Percentiles rank a stretch among this genome's conserved stretches.
These are phyloP conservation scores for Boletus subparvulus DNA, from an alignment of 768 basidiomycete genomes.

Conservation along the genomic window DNA sequence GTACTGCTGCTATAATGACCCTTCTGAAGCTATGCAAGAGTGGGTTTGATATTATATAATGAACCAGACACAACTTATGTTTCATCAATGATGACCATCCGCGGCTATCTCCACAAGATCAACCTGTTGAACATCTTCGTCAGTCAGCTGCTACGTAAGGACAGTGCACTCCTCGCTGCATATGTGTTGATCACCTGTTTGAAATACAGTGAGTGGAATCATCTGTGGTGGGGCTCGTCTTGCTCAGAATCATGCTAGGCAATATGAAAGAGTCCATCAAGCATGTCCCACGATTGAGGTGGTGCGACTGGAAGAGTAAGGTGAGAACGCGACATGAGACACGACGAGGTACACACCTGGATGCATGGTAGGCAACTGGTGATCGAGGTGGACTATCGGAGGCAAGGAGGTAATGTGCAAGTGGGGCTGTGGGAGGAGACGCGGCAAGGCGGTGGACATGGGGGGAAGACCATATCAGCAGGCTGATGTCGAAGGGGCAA, in stretches of 20 bases:
- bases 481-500: slow-evolving; percentile 39
- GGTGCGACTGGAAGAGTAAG: slow-evolving; percentile 42
- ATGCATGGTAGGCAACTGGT: slow-evolving; percentile 46
- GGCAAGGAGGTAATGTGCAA: slow-evolving; percentile 50
- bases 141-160: slow-evolving; percentile 14
- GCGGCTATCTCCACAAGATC: too few species aligned
- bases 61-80: too few species aligned
- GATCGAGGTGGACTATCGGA: slow-evolving; percentile 64
- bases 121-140: too few species aligned
- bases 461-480: slow-evolving; percentile 43
- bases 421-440: slow-evolving; percentile 32
- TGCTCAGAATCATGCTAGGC: slow-evolving; percentile 1
- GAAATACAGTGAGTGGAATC: slow-evolving; percentile 12
- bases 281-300: not conserved
- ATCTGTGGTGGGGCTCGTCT: not conserved
- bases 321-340: not conserved
- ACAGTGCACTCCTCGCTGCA: slow-evolving; percentile 19
- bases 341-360: slow-evolving; percentile 40
- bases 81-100: too few species aligned
- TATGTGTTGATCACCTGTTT: slow-evolving; percentile 21
- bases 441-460: slow-evolving; percentile 46
- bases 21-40: slow-evolving; percentile 19
- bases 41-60: not conserved
- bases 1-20: slow-evolving; percentile 19
- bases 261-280: slow-evolving; percentile 15